phyloP scores from a whole-genome alignment of 108 stramenopile genomes.

The Asterionellopsis glacialis region DNA sequence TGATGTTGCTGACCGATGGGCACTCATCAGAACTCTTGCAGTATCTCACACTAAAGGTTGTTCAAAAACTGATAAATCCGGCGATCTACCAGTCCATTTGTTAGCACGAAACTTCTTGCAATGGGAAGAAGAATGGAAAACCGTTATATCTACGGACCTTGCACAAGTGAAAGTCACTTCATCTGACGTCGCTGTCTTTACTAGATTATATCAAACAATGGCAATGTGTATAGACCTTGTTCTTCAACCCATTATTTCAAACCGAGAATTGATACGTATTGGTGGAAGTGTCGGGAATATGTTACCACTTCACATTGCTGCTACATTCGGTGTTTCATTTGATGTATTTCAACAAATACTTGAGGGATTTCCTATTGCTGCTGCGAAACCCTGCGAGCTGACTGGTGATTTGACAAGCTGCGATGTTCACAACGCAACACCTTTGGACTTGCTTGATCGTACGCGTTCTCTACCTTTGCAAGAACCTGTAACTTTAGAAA shows the following conservation, averaged over 20 bases:
- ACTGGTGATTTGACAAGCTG: no score
- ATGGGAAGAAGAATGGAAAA: slow-evolving; percentile 49
- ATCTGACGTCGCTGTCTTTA: no score
- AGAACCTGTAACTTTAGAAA: no score
- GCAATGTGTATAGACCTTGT: slow-evolving; percentile 40
- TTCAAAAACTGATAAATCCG: slow-evolving; percentile 17
- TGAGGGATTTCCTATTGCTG: slow-evolving; percentile 42
- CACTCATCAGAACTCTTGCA: not conserved
- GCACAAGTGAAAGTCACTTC: slow-evolving; percentile 6
- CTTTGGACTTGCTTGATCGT: no score
- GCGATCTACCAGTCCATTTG: slow-evolving; percentile 55
- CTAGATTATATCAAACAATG: slow-evolving; percentile 16
- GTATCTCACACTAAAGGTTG: slow-evolving; percentile 19
- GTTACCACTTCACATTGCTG: slow-evolving; percentile 58
- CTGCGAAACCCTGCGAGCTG: slow-evolving; percentile 27
- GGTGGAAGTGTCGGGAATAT: slow-evolving; percentile 41
- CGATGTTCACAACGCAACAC: no score
- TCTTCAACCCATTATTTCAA: slow-evolving; percentile 26
- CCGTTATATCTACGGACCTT: no score
- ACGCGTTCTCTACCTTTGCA: no score
- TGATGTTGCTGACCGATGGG: not conserved
- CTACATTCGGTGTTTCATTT: slow-evolving; percentile 40
- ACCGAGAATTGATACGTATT: slow-evolving; percentile 19
- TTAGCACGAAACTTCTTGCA: slow-evolving; percentile 42
- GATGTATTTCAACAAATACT: slow-evolving; percentile 26